Base-by-base conservation (phyloP, 306 rosid genomes). In the Glycine soja region DNA sequence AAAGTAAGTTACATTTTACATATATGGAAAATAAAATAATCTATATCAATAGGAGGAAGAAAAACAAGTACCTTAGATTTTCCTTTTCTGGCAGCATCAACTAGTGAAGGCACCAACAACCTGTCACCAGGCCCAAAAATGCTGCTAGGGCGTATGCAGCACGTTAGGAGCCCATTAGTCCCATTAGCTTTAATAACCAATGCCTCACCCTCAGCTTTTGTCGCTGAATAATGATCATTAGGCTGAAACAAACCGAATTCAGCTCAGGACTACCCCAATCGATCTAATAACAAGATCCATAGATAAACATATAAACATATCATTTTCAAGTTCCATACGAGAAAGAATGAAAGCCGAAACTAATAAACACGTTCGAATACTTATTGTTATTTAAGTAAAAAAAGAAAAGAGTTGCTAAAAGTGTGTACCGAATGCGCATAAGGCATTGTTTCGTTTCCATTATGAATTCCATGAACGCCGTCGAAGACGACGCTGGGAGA, bases 401-500 rank as follows among this genome's bases (percentile, higher is more conserved):
- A 14, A 2, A 70, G 24, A 59, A 48, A 15, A 79, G 14, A 50
- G 54, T 24, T 36, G 7, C 43, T 38, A 36, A 36, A 24, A 36
- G 40, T 36, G 43, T 4, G 76, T 87, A 96, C 99, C 97, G 86
- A 81, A 73, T 84, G 85, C 30, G 99, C 88, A 77, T 92, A 96
- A 2, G 98, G 94, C 90, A 93, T 61, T 8, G 94, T 77, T 82
- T 96, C 99, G 16, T 86, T 88, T 42, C 91, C 98, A 50, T 93
- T 78, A 14, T 77, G 11, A 85, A 88, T 91, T 80, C 90, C 96
- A 74, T 96, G 92, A 72, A 92, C 83, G 51, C 99, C 99, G 72
- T 96, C 99, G 62, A 96, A 96, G 32, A 96, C 97, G 14, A 96
- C 99, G 40, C 99, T 96, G 32, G 99, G 89, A 65, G 99, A 96